phyloP scores from a whole-genome alignment of 2,329 filamentous ascomycete genomes.

The Aspergillus sp. region DNA sequence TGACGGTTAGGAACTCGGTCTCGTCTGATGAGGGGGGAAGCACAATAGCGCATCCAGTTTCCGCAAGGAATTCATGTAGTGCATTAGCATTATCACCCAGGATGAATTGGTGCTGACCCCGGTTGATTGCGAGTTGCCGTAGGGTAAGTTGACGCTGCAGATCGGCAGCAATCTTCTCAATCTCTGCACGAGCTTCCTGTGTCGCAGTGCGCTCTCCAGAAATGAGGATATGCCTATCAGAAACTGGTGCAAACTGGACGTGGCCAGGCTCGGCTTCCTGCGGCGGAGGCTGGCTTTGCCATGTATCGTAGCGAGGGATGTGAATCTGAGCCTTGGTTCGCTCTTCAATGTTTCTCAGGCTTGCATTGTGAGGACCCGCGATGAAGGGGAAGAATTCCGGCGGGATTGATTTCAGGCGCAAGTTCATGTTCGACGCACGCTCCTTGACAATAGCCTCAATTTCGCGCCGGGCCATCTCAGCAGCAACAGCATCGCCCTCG shows the following conservation, averaged over 20 bases:
- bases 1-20: conserved; percentile 80
- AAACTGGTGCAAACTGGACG: conserved; percentile 71
- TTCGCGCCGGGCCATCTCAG: conserved; percentile 78
- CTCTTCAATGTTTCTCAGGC: conserved; percentile 70
- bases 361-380: conserved; percentile 74
- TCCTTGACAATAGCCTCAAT: conserved; percentile 89
- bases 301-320: conserved; percentile 80
- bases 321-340: conserved; percentile 78
- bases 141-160: conserved; percentile 76
- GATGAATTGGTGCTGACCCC: conserved; percentile 92
- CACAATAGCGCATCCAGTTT: conserved; percentile 89
- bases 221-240: conserved; percentile 79
- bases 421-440: conserved; percentile 78
- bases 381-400: conserved; percentile 96
- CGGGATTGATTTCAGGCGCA: conserved; percentile 81
- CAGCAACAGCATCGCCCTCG: conserved; percentile 88
- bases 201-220: conserved; percentile 84
- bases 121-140: conserved; percentile 80
- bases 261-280: conserved; percentile 65
- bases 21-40: conserved; percentile 76
- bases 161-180: conserved; percentile 78
- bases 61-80: conserved; percentile 81
- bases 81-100: conserved; percentile 81
- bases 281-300: conserved; percentile 69
- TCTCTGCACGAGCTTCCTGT: conserved; percentile 75